A percentile compares a stretch with the other conserved stretches of the same genome.
These are phyloP conservation scores for Suillus subalutaceus DNA, from an alignment of 768 basidiomycete species.

Conservation along the genomic window DNA sequence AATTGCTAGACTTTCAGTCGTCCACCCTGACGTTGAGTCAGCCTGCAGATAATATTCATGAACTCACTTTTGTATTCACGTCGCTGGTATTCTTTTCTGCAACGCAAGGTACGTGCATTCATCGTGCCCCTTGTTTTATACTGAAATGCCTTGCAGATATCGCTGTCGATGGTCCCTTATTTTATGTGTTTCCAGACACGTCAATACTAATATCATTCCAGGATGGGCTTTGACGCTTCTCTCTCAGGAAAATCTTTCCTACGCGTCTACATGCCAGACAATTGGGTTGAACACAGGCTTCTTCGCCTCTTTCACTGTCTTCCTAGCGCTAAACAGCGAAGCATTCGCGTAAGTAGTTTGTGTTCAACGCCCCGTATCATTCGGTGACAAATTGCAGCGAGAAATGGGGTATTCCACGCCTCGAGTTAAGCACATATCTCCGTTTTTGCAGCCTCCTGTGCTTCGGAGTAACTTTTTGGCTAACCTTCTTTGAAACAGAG, in stretches of 20 bases:
- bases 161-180: slow-evolving; percentile 85
- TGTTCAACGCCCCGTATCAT: slow-evolving; percentile 15
- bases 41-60: slow-evolving; percentile 79
- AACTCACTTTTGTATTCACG: slow-evolving; percentile 85
- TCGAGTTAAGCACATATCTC: slow-evolving; percentile 78
- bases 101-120: slow-evolving; percentile 75
- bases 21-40: slow-evolving; percentile 32
- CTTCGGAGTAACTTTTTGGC: slow-evolving; percentile 84
- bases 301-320: slow-evolving; percentile 96
- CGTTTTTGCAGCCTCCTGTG: slow-evolving; percentile 86
- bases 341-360: slow-evolving; percentile 70
- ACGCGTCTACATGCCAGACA: slow-evolving; percentile 97
- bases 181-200: slow-evolving; percentile 33
- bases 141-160: slow-evolving; percentile 64
- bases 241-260: slow-evolving; percentile 92
- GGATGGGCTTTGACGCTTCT: slow-evolving; percentile 84
- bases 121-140: slow-evolving; percentile 6
- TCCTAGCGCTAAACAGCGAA: slow-evolving; percentile 94
- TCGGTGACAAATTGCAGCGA: slow-evolving; percentile 39
- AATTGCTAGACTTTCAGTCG: slow-evolving; percentile 14
- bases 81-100: slow-evolving; percentile 93
- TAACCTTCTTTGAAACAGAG: slow-evolving; percentile 88
- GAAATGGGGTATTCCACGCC: slow-evolving; percentile 76
- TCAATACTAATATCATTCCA: slow-evolving; percentile 39
- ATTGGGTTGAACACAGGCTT: slow-evolving; percentile 96